Conservation (phyloP, 2,329 filamentous ascomycete genomes). For the Davidsoniella virescens region DNA sequence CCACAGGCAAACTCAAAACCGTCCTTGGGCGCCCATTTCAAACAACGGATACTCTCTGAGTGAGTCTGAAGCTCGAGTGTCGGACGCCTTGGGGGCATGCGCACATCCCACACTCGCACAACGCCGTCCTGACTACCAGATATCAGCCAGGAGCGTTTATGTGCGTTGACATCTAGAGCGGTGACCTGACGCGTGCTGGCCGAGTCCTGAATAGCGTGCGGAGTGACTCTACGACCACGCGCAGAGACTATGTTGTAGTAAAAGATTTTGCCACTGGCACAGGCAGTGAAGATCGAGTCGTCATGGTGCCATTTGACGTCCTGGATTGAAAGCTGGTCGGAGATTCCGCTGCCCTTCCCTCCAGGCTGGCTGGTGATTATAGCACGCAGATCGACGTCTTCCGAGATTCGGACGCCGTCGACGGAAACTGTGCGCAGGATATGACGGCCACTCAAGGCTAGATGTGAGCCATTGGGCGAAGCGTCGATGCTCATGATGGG, state of each 20-base stretch:
- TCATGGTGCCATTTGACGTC: conserved; percentile 43
- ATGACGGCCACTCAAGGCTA: conserved; percentile 42
- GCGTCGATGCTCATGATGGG: conserved; percentile 43
- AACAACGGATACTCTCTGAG: conserved; percentile 41
- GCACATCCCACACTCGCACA: conserved; percentile 44
- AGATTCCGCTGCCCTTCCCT: conserved; percentile 20
- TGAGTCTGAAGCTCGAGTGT: conserved; percentile 34
- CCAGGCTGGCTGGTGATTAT: conserved; percentile 35
- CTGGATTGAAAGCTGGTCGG: conserved; percentile 46
- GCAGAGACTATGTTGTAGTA: conserved; percentile 42
- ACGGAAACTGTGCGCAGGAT: conserved; percentile 44
- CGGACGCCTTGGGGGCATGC: conserved; percentile 30
- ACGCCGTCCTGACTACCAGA: conserved; percentile 49
- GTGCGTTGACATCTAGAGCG: conserved; percentile 45
- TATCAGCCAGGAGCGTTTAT: conserved; percentile 38
- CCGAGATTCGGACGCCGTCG: conserved; percentile 35
- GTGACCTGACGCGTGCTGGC: conserved; percentile 45
- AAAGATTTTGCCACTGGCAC: conserved; percentile 47
- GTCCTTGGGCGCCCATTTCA: conserved; percentile 48
- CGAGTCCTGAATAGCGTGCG: conserved; percentile 38
- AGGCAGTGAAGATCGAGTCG: conserved; percentile 44
- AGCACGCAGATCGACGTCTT: conserved; percentile 41
- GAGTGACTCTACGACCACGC: conserved; percentile 27
- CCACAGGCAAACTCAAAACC: conserved; percentile 48
- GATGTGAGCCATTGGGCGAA: conserved; percentile 38